phyloP scores from a whole-genome alignment of 2,329 filamentous ascomycete species.

The Fusarium compactum region DNA sequence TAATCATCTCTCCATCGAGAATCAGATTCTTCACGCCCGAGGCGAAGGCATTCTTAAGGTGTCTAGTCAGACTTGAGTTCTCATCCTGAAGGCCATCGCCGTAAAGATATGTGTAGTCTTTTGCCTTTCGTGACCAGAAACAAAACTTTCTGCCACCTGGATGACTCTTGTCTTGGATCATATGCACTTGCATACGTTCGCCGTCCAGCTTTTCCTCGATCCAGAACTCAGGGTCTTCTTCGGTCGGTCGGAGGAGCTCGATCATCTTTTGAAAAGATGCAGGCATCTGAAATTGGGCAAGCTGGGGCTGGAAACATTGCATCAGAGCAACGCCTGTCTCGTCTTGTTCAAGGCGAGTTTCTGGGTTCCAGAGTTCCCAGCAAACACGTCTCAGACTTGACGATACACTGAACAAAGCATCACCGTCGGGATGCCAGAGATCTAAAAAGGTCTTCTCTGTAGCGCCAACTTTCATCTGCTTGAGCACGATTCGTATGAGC shows the following conservation, averaged over 20 bases:
- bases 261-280: conserved; percentile 83
- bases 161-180: conserved; percentile 76
- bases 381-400: conserved; percentile 91
- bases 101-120: conserved; percentile 96
- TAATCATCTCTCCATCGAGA: conserved; percentile 98
- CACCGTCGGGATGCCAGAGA: conserved; percentile 83
- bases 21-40: conserved; percentile 86
- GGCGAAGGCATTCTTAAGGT: conserved; percentile 82
- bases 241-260: conserved; percentile 71
- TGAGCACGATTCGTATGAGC: conserved; percentile 92
- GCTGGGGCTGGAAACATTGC: conserved; percentile 96
- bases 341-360: conserved; percentile 78
- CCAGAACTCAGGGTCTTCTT: conserved; percentile 86
- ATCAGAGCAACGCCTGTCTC: conserved; percentile 83
- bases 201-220: conserved; percentile 98
- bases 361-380: conserved; percentile 87
- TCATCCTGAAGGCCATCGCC: conserved; percentile 80
- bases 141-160: conserved; percentile 79
- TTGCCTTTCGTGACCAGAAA: conserved; percentile 97
- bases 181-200: conserved; percentile 96
- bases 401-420: conserved; percentile 86
- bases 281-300: conserved; percentile 91
- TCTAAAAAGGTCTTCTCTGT: conserved; percentile 91
- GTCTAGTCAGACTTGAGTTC: conserved; percentile 81
- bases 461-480: conserved; percentile 79